Base-by-base conservation (phyloP, 2,329 filamentous ascomycete genomes). In the Podosphaera fusca region DNA sequence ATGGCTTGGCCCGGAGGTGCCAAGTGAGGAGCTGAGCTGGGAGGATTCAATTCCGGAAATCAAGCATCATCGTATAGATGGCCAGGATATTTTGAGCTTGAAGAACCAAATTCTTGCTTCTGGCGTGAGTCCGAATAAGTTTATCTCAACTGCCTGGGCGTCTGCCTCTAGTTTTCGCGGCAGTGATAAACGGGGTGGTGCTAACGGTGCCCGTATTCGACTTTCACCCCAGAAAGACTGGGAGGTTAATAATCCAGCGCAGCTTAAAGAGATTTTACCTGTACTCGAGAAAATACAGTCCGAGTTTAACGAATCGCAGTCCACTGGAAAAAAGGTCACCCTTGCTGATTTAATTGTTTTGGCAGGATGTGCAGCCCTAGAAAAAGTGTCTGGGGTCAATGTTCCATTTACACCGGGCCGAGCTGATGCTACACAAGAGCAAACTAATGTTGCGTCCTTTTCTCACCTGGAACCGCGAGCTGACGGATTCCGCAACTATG, bases 401-500 rank as follows among this genome's bases (percentile, higher is more conserved):
- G 83, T 89, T 1, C 82, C 84, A 14, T 89, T 89, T 73, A 77
- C 76, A 0, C 80, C 84, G 2, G 85, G 85, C 60, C 84, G 85
- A 57, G 78, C 72, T 40, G 85, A 89, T 63, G 83, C 85, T 33
- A 74, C 79, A 0, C 76, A 83, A 68, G 81, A 85, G 65, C 75
- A 86, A 70, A 88, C 85, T 5, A 84, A 89, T 57, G 70, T 75
- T 29, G 66, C 76, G 61, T 80, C 81, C 1, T 80, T 85, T 66
- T 67, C 67, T 58, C 74, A 82, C 70, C 76, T 89, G 34, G 77
- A 87, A 73, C 84, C 85, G 1, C 62, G 72, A 35, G 76, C 75
- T n/a, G 85, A 89, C 61, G 83, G 82, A 4, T 88, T 89, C 83
- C 82, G 84, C 66, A 88, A 85, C 76, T 87, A 84, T 67, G 84